Evolutionary conservation across 208 protist genomes (phyloP), one percentile per base, ranked within the genome.

Genomic region (Leptomonas seymouri): DNA sequence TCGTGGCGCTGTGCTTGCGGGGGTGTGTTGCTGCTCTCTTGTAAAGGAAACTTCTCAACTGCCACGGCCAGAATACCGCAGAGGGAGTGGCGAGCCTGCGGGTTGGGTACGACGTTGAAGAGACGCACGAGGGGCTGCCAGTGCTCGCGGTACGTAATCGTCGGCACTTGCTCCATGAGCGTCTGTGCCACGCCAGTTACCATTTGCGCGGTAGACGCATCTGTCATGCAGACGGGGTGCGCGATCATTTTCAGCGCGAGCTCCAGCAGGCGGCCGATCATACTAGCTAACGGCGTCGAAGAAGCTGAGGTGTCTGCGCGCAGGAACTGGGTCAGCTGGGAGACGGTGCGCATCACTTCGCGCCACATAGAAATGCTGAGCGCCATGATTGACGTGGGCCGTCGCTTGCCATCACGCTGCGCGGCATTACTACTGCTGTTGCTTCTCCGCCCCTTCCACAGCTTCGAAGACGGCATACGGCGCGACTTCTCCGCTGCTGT

Each of bases 361-460:
- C 85, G 82, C 92, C 92, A 97, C 82, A 91, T 93, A n/a, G 81
- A 61, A 25, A 93, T 65, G 44, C 65, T 82, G 62, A 97, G 90
- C 36, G 79, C 79, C 82, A 93, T 90, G 36, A 92, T 78, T 0
- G 80, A 78, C 49, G 70, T 71, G 16, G 60, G 63, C 21, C 57
- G 61, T 30, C 50, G 31, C 23, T 51, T 50, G 30, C 61, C 36
- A 34, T 57, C 61, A 27, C 46, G 59, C 63, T 59, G 42, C 18
- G 34, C 34, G 9, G 34, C 34, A 9, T 39, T 39, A 9, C 9
- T 39, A 9, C 34, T 39, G 21, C 46, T 11, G 30, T n/a, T 8
- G 14, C n/a, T 44, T 25, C 36, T 5, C 30, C 59, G 59, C 44
- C 46, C 46, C 59, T 57, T 67, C 21, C 48, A 28, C 48, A 18